Evolutionary conservation across 768 basidiomycete species (phyloP), one percentile per base, ranked within the genome.

Genomic region (Mycena indigotica): DNA sequence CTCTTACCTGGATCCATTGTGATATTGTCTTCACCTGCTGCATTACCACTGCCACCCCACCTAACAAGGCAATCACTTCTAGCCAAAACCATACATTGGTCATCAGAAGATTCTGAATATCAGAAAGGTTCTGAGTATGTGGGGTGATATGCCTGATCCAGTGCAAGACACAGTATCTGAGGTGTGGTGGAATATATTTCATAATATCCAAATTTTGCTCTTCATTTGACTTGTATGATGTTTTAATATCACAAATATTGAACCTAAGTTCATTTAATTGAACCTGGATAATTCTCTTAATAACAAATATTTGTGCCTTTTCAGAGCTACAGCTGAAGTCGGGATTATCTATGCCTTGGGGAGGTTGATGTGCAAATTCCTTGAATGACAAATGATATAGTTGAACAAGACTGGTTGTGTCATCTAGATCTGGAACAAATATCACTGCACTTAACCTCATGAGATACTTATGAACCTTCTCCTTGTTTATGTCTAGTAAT

Each of bases 221-320:
- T 35, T 4, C 21, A 25, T 58, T 58, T 17, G 38, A 19, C 29
- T 30, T 19, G 17, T 53, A 41, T 17, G 57, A 58, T 35, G 52
- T 48, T 1, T 51, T 51, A 19, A 58, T 17, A 32, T 40, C 21
- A 19, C 44, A 45, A 13, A 58, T 58, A 30, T 58, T 58, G 57
- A 58, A 58, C 15, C 28, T 53, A 2, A 53, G 46, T n/a, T 57
- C 51, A 6, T 8, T 13, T 23, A 25, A 25, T 12, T 26, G 46
- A 5, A 29, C 41, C 19, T 49, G 6, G 44, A 58, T 24, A 5
- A 53, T 6, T 2, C 21, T 44, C 3, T 28, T 3, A 13, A 53
- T 24, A 16, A 24, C 15, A 39, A 17, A 2, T 26, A 40, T 40
- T 8, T 28, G 26, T 21, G 52, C 24, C 19, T 40, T 17, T 45